phyloP scores from a whole-genome alignment of 495 filamentous ascomycete genomes.

The Trichocladium uniseriatum region DNA sequence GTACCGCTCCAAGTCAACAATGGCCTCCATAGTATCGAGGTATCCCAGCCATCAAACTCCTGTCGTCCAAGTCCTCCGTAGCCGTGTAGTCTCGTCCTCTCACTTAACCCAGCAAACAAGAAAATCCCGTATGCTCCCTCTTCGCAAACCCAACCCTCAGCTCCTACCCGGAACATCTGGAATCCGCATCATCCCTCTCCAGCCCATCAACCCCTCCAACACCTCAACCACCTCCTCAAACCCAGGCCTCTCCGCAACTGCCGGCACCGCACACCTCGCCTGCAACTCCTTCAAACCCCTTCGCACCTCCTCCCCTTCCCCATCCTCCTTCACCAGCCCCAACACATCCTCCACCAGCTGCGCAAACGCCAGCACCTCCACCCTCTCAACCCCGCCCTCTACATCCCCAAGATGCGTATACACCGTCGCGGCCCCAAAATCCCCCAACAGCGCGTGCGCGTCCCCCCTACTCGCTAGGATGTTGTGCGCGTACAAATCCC shows the following conservation, averaged over 20 bases:
- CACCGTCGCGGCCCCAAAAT: conserved; percentile 39
- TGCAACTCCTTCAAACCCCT: conserved; percentile 13
- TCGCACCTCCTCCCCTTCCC: background rate
- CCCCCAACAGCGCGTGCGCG: conserved; percentile 35
- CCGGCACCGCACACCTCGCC: conserved; percentile 7
- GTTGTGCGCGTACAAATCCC: conserved; percentile 37
- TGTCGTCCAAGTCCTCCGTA: no score
- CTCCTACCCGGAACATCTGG: conserved; percentile 2
- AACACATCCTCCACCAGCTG: conserved; percentile 36
- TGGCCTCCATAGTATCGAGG: no score
- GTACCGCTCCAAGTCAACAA: no score
- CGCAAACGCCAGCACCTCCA: conserved; percentile 40
- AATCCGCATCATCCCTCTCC: conserved; percentile 27
- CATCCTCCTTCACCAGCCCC: conserved; percentile 6
- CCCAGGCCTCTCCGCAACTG: conserved; percentile 9
- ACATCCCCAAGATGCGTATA: conserved; percentile 20
- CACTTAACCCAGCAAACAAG: no score
- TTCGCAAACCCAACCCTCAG: background rate
- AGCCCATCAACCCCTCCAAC: conserved; percentile 24
- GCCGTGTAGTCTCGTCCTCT: no score
- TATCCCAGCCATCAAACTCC: no score
- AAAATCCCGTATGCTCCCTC: no score
- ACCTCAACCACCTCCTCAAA: conserved; percentile 24
- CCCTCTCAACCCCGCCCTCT: conserved; percentile 23
- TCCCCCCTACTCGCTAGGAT: conserved; percentile 31